Conservation (phyloP, 192 early-diverging fungal genomes). For the Phlyctochytrium bullatum region DNA sequence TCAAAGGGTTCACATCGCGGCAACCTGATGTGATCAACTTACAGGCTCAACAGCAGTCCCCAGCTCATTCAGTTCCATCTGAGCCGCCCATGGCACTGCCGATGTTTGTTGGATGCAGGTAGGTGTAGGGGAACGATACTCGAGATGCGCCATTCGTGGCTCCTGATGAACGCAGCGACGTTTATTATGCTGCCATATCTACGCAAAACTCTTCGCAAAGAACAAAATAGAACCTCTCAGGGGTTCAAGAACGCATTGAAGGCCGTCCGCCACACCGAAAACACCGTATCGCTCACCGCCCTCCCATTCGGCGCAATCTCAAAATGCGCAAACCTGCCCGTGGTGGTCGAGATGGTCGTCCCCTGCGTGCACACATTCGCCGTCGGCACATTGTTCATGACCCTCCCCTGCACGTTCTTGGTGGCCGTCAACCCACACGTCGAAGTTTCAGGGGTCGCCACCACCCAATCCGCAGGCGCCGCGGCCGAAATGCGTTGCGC, state of each 20-base stretch:
- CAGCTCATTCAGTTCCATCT: no score
- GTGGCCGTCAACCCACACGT: not conserved
- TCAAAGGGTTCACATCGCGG: no score
- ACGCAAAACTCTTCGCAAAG: no score
- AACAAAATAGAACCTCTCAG: no score
- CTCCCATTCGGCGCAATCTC: not conserved
- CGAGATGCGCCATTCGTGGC: no score
- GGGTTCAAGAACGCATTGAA: not conserved
- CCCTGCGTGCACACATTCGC: not conserved
- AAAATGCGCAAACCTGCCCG: constrained; percentile 1
- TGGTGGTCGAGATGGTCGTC: not conserved
- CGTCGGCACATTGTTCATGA: not conserved
- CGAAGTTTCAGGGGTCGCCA: not conserved
- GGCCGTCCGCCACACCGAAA: not conserved
- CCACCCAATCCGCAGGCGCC: not conserved
- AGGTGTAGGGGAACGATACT: no score
- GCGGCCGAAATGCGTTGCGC: not conserved
- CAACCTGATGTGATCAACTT: no score
- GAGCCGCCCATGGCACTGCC: no score
- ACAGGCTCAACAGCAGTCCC: no score
- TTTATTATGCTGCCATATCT: no score
- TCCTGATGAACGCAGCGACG: no score
- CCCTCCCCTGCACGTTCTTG: not conserved
- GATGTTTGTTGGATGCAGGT: no score
- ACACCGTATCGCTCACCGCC: not conserved